A percentile compares a stretch with the other conserved stretches of the same genome.
phyloP scores from a whole-genome alignment of 2,329 filamentous ascomycete genomes.

The Berkeleyomyces basicola region DNA sequence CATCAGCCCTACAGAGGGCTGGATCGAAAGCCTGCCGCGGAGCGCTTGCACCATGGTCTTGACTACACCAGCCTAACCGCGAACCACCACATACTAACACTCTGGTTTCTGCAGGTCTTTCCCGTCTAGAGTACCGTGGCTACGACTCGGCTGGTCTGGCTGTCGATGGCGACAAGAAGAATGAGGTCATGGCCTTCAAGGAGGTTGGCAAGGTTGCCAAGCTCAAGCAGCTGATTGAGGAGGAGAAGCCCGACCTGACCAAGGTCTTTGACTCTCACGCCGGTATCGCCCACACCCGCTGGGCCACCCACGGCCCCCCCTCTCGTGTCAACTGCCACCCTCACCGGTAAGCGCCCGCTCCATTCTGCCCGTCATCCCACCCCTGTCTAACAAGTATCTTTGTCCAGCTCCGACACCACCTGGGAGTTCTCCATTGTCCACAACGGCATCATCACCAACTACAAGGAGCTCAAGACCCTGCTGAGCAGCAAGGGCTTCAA shows the following conservation, averaged over 20 bases:
- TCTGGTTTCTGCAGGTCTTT: conserved; percentile 46
- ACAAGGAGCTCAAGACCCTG: conserved; percentile 96
- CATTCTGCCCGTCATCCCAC: not conserved
- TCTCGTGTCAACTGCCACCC: conserved; percentile 96
- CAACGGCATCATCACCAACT: conserved; percentile 99
- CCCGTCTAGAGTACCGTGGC: conserved; percentile 92
- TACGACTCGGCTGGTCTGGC: conserved; percentile 96
- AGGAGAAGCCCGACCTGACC: conserved; percentile 65
- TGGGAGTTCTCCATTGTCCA: conserved; percentile 98
- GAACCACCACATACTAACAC: not conserved
- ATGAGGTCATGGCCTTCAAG: conserved; percentile 93
- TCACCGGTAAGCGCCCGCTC: conserved; percentile 53
- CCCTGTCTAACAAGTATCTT: not conserved
- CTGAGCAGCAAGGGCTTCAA: conserved; percentile 88
- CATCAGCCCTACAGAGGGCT: too few species aligned
- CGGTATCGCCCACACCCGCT: conserved; percentile 96
- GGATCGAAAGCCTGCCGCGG: not conserved
- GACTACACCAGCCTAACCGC: too few species aligned
- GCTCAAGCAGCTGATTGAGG: conserved; percentile 80
- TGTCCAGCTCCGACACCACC: conserved; percentile 63
- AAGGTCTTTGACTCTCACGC: conserved; percentile 97
- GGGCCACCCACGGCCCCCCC: conserved; percentile 93
- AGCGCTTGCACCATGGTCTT: not conserved
- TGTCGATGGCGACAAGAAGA: conserved; percentile 96
- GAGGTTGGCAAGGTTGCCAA: conserved; percentile 98